A percentile compares a stretch with the other conserved stretches of the same genome.
These are phyloP conservation scores for Cytospora schulzeri DNA, from an alignment of 2,329 filamentous ascomycete species.

Conservation along the genomic window DNA sequence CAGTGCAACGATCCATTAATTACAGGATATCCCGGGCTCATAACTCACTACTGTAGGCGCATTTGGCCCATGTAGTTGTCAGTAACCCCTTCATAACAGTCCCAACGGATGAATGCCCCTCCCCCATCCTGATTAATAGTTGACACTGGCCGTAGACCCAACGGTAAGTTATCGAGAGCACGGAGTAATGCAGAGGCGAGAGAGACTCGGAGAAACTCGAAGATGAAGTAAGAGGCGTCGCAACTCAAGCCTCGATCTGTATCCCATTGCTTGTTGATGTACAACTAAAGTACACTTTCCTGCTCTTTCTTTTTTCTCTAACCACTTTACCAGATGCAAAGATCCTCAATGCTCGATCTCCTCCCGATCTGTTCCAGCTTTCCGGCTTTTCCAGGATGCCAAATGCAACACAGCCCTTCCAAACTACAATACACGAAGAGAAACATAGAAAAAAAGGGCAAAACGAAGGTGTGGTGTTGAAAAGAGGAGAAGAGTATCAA, in stretches of 20 bases:
- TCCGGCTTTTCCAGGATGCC: background rate
- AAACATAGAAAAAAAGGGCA: background rate
- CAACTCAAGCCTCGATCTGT: background rate
- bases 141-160: background rate
- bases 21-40: background rate
- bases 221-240: background rate
- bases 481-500: no score
- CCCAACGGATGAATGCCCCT: no score
- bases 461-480: background rate
- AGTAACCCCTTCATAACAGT: background rate
- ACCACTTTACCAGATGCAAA: background rate
- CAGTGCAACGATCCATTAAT: background rate
- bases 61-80: background rate
- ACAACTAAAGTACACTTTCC: background rate
- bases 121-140: no score
- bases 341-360: background rate
- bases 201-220: background rate
- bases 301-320: background rate
- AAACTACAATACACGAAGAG: background rate
- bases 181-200: no score
- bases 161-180: no score
- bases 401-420: background rate
- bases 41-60: background rate
- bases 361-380: background rate
- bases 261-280: background rate